Percentiles rank a stretch among this genome's conserved stretches.
Conservation (phyloP, 371 early-diverging fungal species). For the Mucor saturninus region DNA sequence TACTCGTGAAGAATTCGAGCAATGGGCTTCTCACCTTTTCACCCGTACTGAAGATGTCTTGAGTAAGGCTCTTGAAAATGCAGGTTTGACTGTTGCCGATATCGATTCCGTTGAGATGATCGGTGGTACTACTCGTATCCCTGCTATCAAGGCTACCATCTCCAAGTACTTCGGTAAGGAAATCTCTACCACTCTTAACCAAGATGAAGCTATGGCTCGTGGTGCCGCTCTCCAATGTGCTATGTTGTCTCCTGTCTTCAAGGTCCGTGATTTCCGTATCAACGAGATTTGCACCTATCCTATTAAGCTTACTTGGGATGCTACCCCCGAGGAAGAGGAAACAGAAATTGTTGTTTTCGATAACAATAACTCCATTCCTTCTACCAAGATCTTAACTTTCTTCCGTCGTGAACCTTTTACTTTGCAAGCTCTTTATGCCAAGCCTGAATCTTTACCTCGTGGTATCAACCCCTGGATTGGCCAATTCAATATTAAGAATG, state of each 20-base stretch:
- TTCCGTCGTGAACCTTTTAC: slow-evolving; percentile 78
- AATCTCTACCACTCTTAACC: slow-evolving; percentile 93
- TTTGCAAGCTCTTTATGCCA: slow-evolving; percentile 78
- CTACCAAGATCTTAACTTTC: slow-evolving; percentile 89
- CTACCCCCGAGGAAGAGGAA: slow-evolving; percentile 71
- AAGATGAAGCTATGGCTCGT: slow-evolving; percentile 96
- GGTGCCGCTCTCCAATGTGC: slow-evolving; percentile 98
- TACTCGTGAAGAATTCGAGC: slow-evolving; percentile 85
- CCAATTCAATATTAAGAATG: slow-evolving; percentile 67
- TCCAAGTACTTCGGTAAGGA: slow-evolving; percentile 84
- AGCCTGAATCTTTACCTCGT: slow-evolving; percentile 70
- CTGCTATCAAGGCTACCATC: slow-evolving; percentile 89
- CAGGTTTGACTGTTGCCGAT: slow-evolving; percentile 79
- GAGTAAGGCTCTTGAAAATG: slow-evolving; percentile 76
- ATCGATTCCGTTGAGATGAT: slow-evolving; percentile 93
- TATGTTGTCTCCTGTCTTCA: slow-evolving; percentile 96
- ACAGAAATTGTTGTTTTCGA: slow-evolving; percentile 76
- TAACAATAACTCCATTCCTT: slow-evolving; percentile 77
- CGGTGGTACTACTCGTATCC: slow-evolving; percentile 95
- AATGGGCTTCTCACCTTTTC: slow-evolving; percentile 76
- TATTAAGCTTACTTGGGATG: slow-evolving; percentile 73
- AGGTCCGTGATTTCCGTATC: slow-evolving; percentile 94
- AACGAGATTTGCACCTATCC: slow-evolving; percentile 81
- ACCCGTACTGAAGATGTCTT: slow-evolving; percentile 77
- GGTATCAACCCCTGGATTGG: slow-evolving; percentile 78